Base-by-base conservation (phyloP, 164 flowering plant genomes). In the Umbellularia californica region DNA sequence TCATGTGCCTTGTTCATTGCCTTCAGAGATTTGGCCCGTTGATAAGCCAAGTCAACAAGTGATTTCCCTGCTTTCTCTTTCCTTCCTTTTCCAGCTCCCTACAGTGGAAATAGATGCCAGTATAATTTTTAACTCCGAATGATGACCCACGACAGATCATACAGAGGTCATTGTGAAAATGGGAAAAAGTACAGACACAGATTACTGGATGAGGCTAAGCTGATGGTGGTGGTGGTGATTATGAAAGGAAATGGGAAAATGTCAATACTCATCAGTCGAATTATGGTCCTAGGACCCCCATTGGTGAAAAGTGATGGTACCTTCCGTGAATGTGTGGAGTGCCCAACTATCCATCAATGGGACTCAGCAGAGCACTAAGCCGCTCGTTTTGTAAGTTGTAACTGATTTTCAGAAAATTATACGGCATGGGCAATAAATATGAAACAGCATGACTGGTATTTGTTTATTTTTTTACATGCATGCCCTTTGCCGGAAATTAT, bases 21-120 rank as follows among this genome's bases (percentile, higher is more conserved):
- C 82, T 95, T 93, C 20, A 77, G 89, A 68, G 98, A 90, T 81
- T 93, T 95, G 72, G 97, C 98, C 35, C 89, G 84, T 65, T 88
- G 85, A 80, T 90, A 88, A 41, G 87, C 98, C 65, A 90, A 50
- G 27, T 90, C 97, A 69, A 93, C 95, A 69, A 95, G 86, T 55
- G 94, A 81, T 65, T 85, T 79, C 78, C 97, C 97, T 19, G 76
- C 33, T 78, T 82, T 82, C 3, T 83, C 91, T 71, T 87, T 86
- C 73, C 83, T 83, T n/a, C 63, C 81, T 60, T 83, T 86, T 55
- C 78, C 84, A 51, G 71, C 70, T 11, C 82, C 86, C 92, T 93
- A 83, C 70, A 80, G 33, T 72, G 24, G 20, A 65, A 69, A 76
- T 13, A 47, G 11, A 50, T 10, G n/a, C 5, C 60, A 55, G 19